Evolutionary conservation across 2,329 filamentous ascomycete genomes (phyloP).

Genomic region (Trichoderma sp.): DNA sequence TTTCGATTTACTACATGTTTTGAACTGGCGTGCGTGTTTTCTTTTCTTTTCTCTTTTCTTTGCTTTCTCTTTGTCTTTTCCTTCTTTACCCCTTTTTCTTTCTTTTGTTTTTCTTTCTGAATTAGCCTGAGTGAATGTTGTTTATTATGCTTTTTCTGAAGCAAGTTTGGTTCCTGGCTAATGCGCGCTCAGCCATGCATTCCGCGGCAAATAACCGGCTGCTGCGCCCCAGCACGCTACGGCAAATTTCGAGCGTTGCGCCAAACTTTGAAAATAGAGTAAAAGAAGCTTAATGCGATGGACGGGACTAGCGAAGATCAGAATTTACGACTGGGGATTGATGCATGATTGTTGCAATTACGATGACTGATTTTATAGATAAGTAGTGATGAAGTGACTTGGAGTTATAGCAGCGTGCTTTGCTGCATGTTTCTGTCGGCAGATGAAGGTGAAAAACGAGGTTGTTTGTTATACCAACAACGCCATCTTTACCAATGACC

Average conservation of each 20-base stretch:
- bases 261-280: conserved; percentile 1
- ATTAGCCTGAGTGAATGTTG: background rate
- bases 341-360: background rate
- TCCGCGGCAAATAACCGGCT: background rate
- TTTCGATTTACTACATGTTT: background rate
- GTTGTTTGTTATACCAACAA: background rate
- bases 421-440: background rate
- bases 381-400: too few relatives aligned
- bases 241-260: background rate
- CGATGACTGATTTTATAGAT: background rate
- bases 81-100: too few relatives aligned
- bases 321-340: background rate
- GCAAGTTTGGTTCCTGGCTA: background rate
- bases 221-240: background rate
- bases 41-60: background rate
- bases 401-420: too few relatives aligned
- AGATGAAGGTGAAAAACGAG: background rate
- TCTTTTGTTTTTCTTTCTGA: background rate
- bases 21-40: background rate
- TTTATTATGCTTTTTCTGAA: background rate
- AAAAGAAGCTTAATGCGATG: conserved; percentile 4
- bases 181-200: background rate
- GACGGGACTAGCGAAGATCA: background rate
- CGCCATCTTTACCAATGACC: background rate
- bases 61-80: background rate